Evolutionary conservation across 1,139 yeast species (phyloP).

Genomic region (Magnusiomyces ingens): DNA sequence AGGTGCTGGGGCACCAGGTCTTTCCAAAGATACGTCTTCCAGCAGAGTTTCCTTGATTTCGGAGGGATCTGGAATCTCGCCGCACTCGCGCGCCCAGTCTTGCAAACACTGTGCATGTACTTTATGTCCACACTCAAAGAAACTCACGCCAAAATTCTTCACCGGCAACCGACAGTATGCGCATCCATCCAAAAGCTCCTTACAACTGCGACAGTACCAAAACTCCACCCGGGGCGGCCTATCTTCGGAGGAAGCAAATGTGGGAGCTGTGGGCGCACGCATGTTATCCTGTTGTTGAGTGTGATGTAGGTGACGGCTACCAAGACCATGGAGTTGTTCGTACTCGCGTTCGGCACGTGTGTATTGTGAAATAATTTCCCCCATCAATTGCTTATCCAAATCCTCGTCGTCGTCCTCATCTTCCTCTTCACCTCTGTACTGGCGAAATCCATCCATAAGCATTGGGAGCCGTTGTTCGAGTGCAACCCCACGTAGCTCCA

Average conservation of each 20-base stretch:
- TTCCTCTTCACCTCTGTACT: not conserved
- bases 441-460: not conserved
- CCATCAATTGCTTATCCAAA: too few relatives aligned
- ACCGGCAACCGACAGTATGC: conserved; percentile 76
- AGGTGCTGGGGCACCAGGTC: not conserved
- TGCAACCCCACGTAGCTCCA: not conserved
- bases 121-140: conserved; percentile 76
- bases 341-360: too few relatives aligned
- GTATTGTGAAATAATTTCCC: too few relatives aligned
- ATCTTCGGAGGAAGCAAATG: conserved; percentile 7
- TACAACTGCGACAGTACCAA: conserved; percentile 82
- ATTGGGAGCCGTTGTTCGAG: not conserved
- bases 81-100: conserved; percentile 51
- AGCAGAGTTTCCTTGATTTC: not conserved
- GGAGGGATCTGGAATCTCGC: conserved; percentile 3
- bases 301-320: not conserved
- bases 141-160: conserved; percentile 61
- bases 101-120: conserved; percentile 79
- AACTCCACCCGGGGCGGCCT: conserved; percentile 45
- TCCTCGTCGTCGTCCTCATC: conserved; percentile 25
- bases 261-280: too few relatives aligned
- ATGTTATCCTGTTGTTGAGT: too few relatives aligned
- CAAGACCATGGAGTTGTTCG: not conserved
- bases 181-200: conserved; percentile 56
- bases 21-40: not conserved